Evolutionary conservation across 306 rosid genomes (phyloP).

Genomic region (Dryas alaskensis): DNA sequence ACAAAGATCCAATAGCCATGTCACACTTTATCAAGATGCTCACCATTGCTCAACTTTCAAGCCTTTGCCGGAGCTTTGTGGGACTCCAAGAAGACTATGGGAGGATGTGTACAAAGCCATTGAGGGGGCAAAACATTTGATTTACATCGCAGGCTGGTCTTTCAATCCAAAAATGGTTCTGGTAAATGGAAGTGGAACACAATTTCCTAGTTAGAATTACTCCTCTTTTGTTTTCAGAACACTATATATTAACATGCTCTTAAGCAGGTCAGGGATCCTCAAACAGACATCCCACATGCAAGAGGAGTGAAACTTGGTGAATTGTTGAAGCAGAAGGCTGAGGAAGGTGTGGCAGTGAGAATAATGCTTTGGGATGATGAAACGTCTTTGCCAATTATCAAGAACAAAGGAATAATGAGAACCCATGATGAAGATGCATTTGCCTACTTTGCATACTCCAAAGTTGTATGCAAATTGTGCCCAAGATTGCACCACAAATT

Average conservation of each 20-base stretch:
- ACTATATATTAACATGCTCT: neutral
- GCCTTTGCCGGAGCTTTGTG: conserved; percentile 55
- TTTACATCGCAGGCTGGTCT: conserved; percentile 97
- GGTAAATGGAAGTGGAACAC: conserved; percentile 44
- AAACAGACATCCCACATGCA: conserved; percentile 71
- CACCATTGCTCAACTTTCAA: conserved; percentile 66
- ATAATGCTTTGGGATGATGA: conserved; percentile 93
- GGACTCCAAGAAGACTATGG: conserved; percentile 73
- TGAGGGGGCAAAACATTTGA: conserved; percentile 70
- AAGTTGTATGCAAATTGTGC: conserved; percentile 79
- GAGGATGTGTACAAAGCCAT: conserved; percentile 89
- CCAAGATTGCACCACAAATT: conserved; percentile 64
- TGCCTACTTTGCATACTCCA: conserved; percentile 60
- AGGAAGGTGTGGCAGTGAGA: conserved; percentile 91
- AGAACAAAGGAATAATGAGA: conserved; percentile 78
- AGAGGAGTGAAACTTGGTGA: conserved; percentile 84
- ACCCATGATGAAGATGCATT: conserved; percentile 85
- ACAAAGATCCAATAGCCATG: conserved; percentile 70
- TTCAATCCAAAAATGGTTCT: conserved; percentile 74
- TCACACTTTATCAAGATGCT: conserved; percentile 89
- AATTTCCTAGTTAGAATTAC: neutral
- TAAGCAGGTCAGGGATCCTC: conserved; percentile 77
- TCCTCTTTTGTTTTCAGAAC: neutral
- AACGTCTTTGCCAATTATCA: conserved; percentile 73
- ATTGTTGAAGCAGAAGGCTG: conserved; percentile 73